These are phyloP conservation scores for Termitomyces sp. DNA, from an alignment of 1,284 basidiomycete species.

Conservation along the genomic window DNA sequence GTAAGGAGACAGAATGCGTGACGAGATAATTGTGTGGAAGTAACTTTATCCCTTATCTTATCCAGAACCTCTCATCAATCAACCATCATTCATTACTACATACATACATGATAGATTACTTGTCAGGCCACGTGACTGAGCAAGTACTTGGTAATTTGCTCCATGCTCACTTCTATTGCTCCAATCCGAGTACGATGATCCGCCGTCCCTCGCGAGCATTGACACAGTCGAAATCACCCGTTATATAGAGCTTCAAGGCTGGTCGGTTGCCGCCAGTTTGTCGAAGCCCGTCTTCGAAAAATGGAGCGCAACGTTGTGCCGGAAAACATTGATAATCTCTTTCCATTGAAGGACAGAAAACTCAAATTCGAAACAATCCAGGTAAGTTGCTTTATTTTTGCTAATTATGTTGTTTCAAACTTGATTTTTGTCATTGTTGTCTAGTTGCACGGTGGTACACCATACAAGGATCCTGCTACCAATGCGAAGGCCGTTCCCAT, in stretches of 20 bases:
- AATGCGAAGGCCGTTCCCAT: constrained; percentile 15
- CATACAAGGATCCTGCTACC: constrained; percentile 15
- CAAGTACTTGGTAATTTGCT: not conserved
- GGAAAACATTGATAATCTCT: constrained; percentile 8
- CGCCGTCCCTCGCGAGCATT: not conserved
- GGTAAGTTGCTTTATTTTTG: not conserved
- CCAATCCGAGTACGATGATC: not conserved
- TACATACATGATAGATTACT: too few species aligned
- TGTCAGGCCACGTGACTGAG: too few species aligned
- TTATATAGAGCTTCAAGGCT: not conserved
- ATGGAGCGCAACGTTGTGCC: constrained; percentile 12
- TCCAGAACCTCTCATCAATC: too few species aligned
- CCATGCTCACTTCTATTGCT: constrained; percentile 4
- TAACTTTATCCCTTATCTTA: too few species aligned
- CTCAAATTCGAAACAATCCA: constrained; percentile 13
- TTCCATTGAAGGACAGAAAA: constrained; percentile 6
- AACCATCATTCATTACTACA: too few species aligned
- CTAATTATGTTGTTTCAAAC: too few species aligned
- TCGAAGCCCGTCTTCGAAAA: not conserved
- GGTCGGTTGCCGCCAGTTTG: not conserved
- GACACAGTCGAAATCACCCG: not conserved
- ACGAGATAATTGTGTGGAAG: too few species aligned
- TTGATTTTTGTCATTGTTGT: not conserved
- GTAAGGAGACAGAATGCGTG: too few species aligned
- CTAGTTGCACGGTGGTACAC: constrained; percentile 15